A percentile compares a stretch with the other conserved stretches of the same genome.
Evolutionary conservation across 805 yeast species (phyloP).

Genomic region (Spathaspora sp.): DNA sequence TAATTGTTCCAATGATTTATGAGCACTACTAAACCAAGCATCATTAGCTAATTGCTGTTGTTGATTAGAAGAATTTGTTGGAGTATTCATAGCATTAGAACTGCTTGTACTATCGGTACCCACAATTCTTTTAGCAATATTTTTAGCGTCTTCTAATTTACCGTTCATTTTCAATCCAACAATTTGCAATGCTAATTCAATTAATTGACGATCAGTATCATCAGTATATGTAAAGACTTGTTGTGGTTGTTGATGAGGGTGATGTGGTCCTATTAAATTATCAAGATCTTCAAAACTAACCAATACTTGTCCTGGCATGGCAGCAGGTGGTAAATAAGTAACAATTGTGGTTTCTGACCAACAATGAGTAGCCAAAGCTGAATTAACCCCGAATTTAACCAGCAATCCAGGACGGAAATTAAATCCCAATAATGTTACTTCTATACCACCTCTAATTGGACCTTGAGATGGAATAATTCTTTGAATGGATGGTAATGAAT

Average conservation of each 20-base stretch:
- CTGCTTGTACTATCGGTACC: constrained; percentile 45
- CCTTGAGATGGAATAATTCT: constrained; percentile 95
- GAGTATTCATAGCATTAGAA: constrained; percentile 2
- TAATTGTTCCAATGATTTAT: constrained; percentile 42
- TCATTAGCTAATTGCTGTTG: constrained; percentile 10
- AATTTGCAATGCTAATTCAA: constrained; percentile 92
- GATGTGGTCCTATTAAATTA: neutral
- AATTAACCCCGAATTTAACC: constrained; percentile 82
- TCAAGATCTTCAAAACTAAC: constrained; percentile 72
- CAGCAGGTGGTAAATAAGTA: constrained; percentile 89
- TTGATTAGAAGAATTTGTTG: neutral
- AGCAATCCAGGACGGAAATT: constrained; percentile 79
- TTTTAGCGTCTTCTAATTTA: constrained; percentile 87
- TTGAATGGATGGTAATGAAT: constrained; percentile 57
- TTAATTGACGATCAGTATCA: constrained; percentile 91
- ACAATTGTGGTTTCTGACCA: constrained; percentile 96
- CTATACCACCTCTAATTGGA: constrained; percentile 94
- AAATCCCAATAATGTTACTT: constrained; percentile 84
- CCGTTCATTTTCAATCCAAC: constrained; percentile 98
- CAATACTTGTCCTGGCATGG: constrained; percentile 84
- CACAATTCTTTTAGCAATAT: constrained; percentile 87
- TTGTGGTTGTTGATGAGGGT: constrained; percentile 33
- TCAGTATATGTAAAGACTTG: constrained; percentile 88
- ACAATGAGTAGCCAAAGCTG: constrained; percentile 83
- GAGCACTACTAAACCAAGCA: constrained; percentile 54